Base-by-base conservation (phyloP, 306 rosid genomes). In the Boehmeria nivea region DNA sequence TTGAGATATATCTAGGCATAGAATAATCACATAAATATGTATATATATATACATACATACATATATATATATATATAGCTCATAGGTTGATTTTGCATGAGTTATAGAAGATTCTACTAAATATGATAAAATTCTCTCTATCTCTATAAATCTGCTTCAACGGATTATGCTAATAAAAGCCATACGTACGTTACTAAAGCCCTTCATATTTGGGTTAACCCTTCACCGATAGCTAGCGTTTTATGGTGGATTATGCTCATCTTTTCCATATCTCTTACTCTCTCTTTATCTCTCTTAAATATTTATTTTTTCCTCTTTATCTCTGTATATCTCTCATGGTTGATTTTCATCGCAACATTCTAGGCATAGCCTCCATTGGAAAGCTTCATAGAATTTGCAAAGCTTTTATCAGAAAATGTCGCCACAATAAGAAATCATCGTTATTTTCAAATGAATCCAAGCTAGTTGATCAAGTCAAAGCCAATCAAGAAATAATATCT, bases 351-450 rank as follows among this genome's bases (percentile, higher is more conserved):
- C 68, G 72, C 14, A 40, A 5, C 45, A 37, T 60, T 39, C 28
- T 45, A 33, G 45, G 61, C 69, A 48, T 25, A 37, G 43, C 64
- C 72, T 64, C 78, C 72, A 18, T 73, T 39, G 61, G 59, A 31
- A 50, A 40, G 39, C 63, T 77, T 49, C 49, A 50, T 54, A 78
- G 60, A 66, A 18, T 70, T 19, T 72, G 44, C 78, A 80, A 68
- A 82, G 60, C 81, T 21, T 22, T 84, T 14, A 3, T 81, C 72
- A 72, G 24, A 23, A 80, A 47, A 72, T 72, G 84, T 82, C 60
- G 60, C 50, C 52, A 57, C 15, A 50, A 43, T 17, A 67, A 47
- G 33, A 76, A 73, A 62, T 57, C 60, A 40, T 57, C 60, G 39
- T 59, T 11, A 14, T 54, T 56, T 25, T 45, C 40, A 26, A 20